Evolutionary conservation across 2,329 filamentous ascomycete species (phyloP), one percentile per base, ranked within the genome.

Genomic region (Diaporthe citri): DNA sequence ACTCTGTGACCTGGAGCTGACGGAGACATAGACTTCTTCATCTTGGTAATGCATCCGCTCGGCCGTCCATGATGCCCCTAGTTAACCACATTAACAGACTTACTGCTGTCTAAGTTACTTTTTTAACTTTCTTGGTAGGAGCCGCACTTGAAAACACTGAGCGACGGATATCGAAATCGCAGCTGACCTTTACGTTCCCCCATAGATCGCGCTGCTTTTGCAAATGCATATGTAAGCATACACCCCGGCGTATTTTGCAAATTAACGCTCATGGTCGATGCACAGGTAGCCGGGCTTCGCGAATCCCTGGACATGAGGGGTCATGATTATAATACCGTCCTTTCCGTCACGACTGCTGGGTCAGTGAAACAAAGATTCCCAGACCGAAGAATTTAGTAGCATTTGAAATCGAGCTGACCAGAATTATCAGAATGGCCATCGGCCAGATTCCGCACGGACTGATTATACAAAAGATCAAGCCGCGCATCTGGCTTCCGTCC

Each of bases 381-480:
- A n/a, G 4, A 31, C 28, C 10, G 7, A 9, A 56, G n/a, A 13
- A 28, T 25, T 70, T 13, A 31, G 17, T 0, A 31, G 17, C 1
- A 22, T 56, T 4, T 31, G 7, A 41, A 59, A 4, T 59, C 17
- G 34, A 39, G 20, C 56, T 59, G 56, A 59, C 34, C 34, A n/a
- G 56, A 59, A 39, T 9, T 13, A 12, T n/a, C 66, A 70, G 66
- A 41, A 55, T 55, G 51, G 52, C 66, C n/a, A 41, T 87, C 7
- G 86, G 86, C 10, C 86, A 88, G 77, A 80, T 87, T 10, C 85
- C 84, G 0, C 83, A 82, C 64, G 85, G 84, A 66, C 76, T 87
- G 25, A 85, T 86, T 10, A 80, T 89, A 22, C 86, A 88, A 77
- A 86, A 87, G 75, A 79, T 89, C 55, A 83, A 84, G 57, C 87